Evolutionary conservation across 2,329 filamentous ascomycete species (phyloP).

Genomic region (Aspergillus tubingensis): DNA sequence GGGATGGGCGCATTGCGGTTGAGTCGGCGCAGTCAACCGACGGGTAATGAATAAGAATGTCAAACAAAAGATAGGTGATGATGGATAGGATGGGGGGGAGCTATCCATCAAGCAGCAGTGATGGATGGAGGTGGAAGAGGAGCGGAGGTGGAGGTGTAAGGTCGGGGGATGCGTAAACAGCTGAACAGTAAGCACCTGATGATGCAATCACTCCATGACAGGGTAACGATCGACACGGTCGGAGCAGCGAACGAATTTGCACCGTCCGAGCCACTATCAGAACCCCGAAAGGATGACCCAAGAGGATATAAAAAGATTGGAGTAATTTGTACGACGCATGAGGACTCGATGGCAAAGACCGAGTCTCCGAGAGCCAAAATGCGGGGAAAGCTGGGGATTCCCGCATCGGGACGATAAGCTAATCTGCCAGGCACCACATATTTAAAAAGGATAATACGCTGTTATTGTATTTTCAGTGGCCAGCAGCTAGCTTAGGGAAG

Average conservation of each 20-base stretch:
- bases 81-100: background rate
- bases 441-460: too few relatives aligned
- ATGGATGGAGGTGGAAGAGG: background rate
- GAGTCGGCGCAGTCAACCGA: background rate
- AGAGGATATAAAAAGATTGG: background rate
- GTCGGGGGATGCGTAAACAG: background rate
- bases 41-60: background rate
- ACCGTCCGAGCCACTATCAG: background rate
- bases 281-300: background rate
- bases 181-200: conserved; percentile 5
- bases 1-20: conserved; percentile 34
- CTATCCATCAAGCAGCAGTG: background rate
- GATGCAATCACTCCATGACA: conserved; percentile 17
- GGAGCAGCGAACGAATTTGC: background rate
- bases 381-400: conserved; percentile 15
- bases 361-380: conserved; percentile 3
- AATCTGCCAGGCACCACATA: background rate
- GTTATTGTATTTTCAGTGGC: too few relatives aligned
- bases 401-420: background rate
- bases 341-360: background rate
- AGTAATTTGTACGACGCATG: background rate
- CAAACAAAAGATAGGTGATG: background rate
- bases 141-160: background rate
- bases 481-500: too few relatives aligned
- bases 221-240: conserved; percentile 4